Conservation (phyloP, 139 green algal genomes). For the Parachlorella kessleri region DNA sequence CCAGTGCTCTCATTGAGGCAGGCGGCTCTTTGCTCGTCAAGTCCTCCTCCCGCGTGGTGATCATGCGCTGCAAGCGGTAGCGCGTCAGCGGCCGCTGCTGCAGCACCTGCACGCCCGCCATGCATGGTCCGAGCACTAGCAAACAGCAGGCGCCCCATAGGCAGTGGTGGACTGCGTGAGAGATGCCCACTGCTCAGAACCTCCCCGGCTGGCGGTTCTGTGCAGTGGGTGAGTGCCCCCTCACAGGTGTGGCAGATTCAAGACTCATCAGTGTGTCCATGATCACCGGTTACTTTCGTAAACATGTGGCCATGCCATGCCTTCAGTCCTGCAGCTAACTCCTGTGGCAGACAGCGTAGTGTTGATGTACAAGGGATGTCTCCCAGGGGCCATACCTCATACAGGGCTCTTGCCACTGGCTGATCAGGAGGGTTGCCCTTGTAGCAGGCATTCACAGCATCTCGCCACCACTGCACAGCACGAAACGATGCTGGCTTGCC, state of each 20-base stretch:
- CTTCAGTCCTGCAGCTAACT: background rate
- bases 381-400: constrained; percentile 10
- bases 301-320: no score
- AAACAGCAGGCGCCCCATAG: no score
- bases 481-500: no score
- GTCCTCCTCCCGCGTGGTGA: constrained; percentile 68
- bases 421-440: constrained; percentile 46
- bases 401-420: constrained; percentile 61
- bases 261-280: no score
- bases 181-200: no score
- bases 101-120: constrained; percentile 39
- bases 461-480: constrained; percentile 78
- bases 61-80: constrained; percentile 75
- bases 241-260: no score
- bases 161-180: no score
- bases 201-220: no score
- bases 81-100: constrained; percentile 26
- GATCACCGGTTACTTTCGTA: no score
- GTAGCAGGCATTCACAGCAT: constrained; percentile 65
- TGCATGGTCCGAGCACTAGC: no score
- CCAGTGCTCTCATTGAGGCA: constrained; percentile 59
- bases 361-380: no score
- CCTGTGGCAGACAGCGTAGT: background rate
- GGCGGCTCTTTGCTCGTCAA: constrained; percentile 52
- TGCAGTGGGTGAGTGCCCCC: no score